Conservation (phyloP, 805 yeast species). For the Candida multigemmis region DNA sequence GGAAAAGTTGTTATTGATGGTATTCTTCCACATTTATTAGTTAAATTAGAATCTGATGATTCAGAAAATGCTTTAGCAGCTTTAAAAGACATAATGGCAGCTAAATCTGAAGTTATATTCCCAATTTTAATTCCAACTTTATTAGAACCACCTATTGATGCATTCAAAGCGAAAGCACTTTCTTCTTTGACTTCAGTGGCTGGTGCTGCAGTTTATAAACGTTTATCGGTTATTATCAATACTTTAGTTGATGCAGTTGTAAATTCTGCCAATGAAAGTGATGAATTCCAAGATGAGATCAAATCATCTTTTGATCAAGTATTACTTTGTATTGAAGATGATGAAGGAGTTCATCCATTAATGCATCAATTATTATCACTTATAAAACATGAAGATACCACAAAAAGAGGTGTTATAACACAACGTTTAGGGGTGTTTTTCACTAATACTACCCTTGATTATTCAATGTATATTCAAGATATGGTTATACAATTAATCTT, state of each 20-base stretch:
- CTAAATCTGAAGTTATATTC: slow-evolving; percentile 85
- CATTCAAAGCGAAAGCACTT: slow-evolving; percentile 78
- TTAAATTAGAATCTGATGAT: slow-evolving; percentile 46
- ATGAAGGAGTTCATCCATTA: slow-evolving; percentile 75
- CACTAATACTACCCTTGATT: slow-evolving; percentile 54
- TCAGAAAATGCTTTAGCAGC: slow-evolving; percentile 80
- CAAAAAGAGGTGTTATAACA: slow-evolving; percentile 54
- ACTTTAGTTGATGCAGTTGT: slow-evolving; percentile 58
- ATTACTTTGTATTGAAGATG: slow-evolving; percentile 64
- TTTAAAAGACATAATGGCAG: slow-evolving; percentile 83
- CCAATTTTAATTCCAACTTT: slow-evolving; percentile 86
- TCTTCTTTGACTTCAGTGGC: slow-evolving; percentile 87
- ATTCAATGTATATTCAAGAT: slow-evolving; percentile 65
- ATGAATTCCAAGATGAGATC: slow-evolving; percentile 32
- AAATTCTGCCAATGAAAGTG: slow-evolving; percentile 23
- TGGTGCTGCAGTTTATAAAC: slow-evolving; percentile 68
- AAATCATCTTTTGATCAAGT: slow-evolving; percentile 55
- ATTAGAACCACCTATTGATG: slow-evolving; percentile 71
- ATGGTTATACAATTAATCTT: slow-evolving; percentile 62
- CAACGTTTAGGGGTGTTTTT: slow-evolving; percentile 69
- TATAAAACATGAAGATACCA: slow-evolving; percentile 66
- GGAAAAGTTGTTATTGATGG: slow-evolving; percentile 86
- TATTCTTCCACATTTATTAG: slow-evolving; percentile 74
- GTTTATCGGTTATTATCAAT: slow-evolving; percentile 66
- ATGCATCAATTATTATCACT: slow-evolving; percentile 71